These are phyloP conservation scores for Malassezia brasiliensis DNA, from an alignment of 1,284 basidiomycete genomes.

Conservation along the genomic window DNA sequence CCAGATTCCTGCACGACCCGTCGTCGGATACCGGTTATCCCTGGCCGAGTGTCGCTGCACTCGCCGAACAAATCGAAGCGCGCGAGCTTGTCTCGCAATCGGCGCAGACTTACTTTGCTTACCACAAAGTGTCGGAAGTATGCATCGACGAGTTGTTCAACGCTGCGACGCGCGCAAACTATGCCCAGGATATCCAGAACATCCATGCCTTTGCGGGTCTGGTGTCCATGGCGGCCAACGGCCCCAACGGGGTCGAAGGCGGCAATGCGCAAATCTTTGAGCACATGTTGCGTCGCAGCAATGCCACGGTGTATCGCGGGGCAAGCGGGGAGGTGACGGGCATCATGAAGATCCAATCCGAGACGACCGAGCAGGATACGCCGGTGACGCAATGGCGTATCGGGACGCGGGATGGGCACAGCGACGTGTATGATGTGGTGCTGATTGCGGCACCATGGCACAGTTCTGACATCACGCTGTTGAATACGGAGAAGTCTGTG, in stretches of 20 bases:
- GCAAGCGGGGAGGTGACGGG: conserved; percentile 38
- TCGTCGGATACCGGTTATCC: conserved; percentile 30
- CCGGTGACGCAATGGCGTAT: conserved; percentile 30
- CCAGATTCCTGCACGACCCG: conserved; percentile 52
- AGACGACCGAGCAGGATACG: not conserved
- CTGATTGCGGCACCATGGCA: conserved; percentile 44
- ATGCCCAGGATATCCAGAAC: conserved; percentile 60
- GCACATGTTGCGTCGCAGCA: conserved; percentile 62
- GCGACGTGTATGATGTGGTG: conserved; percentile 38
- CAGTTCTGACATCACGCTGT: conserved; percentile 34
- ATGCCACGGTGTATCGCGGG: conserved; percentile 48
- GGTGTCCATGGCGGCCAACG: conserved; percentile 62
- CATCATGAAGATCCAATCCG: conserved; percentile 23
- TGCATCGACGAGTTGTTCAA: conserved; percentile 66
- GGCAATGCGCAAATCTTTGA: conserved; percentile 84
- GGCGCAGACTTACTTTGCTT: conserved; percentile 41
- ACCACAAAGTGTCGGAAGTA: conserved; percentile 25
- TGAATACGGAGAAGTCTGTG: conserved; percentile 51
- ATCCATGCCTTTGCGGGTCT: conserved; percentile 74
- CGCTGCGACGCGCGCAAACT: conserved; percentile 76
- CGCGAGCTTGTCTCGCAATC: conserved; percentile 21
- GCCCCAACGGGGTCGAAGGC: conserved; percentile 61
- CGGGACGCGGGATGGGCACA: conserved; percentile 33
- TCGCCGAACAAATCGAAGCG: conserved; percentile 58
- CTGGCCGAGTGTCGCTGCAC: conserved; percentile 59